Percentiles rank a stretch among this genome's conserved stretches.
Evolutionary conservation across 2,329 filamentous ascomycete species (phyloP).

Genomic region (Fonsecaea pugnacius): DNA sequence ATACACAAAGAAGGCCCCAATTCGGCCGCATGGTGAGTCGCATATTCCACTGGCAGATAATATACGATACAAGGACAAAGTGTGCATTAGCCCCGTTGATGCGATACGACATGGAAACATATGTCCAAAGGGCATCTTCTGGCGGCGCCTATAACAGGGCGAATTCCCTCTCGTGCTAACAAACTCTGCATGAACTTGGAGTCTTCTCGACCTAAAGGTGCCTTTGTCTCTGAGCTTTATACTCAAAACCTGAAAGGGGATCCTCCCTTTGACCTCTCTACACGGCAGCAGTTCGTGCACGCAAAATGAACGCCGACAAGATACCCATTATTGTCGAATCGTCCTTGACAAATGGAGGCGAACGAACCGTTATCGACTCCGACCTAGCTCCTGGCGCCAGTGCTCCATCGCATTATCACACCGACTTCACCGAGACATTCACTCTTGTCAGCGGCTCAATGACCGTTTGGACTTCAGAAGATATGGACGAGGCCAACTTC

Average conservation of each 20-base stretch:
- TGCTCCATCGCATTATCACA: conserved; percentile 24
- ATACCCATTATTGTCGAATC: conserved; percentile 19
- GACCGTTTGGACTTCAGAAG: conserved; percentile 22
- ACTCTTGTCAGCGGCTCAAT: conserved; percentile 19
- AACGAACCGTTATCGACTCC: conserved; percentile 9
- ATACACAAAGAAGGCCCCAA: neutral
- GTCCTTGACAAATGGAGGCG: conserved; percentile 13
- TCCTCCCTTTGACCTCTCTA: neutral
- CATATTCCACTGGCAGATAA: neutral
- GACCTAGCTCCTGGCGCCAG: conserved; percentile 16
- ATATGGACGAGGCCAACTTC: conserved; percentile 16
- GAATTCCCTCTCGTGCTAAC: too few relatives aligned
- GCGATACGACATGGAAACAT: too few relatives aligned
- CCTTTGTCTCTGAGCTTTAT: neutral
- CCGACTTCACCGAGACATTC: conserved; percentile 22
- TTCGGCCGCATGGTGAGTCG: neutral
- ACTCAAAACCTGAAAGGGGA: neutral
- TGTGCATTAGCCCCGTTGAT: too few relatives aligned
- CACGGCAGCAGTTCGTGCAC: neutral
- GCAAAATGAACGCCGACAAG: conserved; percentile 21
- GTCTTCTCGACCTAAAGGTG: too few relatives aligned
- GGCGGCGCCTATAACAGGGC: too few relatives aligned
- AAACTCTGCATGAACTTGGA: too few relatives aligned
- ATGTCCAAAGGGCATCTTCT: too few relatives aligned
- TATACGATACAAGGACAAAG: neutral